Evolutionary conservation across 352 stramenopile genomes (phyloP).

Genomic region (Phytophthora melonis): DNA sequence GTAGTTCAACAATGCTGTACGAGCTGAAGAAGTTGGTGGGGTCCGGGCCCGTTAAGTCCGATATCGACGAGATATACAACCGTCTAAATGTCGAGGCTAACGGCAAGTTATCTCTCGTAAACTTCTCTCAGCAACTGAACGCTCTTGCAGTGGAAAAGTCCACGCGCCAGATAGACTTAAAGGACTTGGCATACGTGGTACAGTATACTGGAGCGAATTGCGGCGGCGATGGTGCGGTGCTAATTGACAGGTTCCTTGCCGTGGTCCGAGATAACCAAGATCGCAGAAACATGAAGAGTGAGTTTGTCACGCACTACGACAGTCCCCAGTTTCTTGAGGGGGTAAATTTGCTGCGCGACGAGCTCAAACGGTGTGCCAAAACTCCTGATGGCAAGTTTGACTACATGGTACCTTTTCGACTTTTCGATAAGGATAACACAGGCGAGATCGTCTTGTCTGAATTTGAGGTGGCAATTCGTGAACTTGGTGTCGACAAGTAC

Average conservation of each 20-base stretch:
- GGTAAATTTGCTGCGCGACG: slow-evolving; percentile 69
- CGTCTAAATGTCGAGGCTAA: slow-evolving; percentile 79
- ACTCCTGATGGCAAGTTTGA: slow-evolving; percentile 84
- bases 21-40: slow-evolving; percentile 79
- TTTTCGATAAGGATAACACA: slow-evolving; percentile 80
- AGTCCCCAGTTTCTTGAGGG: slow-evolving; percentile 82
- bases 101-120: slow-evolving; percentile 69
- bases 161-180: slow-evolving; percentile 62
- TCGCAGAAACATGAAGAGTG: slow-evolving; percentile 85
- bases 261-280: slow-evolving; percentile 74
- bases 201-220: slow-evolving; percentile 82
- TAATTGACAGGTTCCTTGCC: slow-evolving; percentile 82
- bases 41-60: slow-evolving; percentile 39
- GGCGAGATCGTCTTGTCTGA: slow-evolving; percentile 77
- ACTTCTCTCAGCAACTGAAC: slow-evolving; percentile 68
- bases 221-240: slow-evolving; percentile 63
- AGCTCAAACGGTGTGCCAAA: slow-evolving; percentile 82
- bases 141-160: slow-evolving; percentile 62
- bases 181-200: slow-evolving; percentile 80
- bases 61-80: slow-evolving; percentile 68
- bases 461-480: slow-evolving; percentile 73
- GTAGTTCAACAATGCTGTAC: slow-evolving; percentile 68
- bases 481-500: slow-evolving; percentile 80
- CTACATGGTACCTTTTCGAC: slow-evolving; percentile 69
- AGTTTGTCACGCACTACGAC: slow-evolving; percentile 86